Conservation (phyloP, 2,329 filamentous ascomycete species). For the Colletotrichum sp. region DNA sequence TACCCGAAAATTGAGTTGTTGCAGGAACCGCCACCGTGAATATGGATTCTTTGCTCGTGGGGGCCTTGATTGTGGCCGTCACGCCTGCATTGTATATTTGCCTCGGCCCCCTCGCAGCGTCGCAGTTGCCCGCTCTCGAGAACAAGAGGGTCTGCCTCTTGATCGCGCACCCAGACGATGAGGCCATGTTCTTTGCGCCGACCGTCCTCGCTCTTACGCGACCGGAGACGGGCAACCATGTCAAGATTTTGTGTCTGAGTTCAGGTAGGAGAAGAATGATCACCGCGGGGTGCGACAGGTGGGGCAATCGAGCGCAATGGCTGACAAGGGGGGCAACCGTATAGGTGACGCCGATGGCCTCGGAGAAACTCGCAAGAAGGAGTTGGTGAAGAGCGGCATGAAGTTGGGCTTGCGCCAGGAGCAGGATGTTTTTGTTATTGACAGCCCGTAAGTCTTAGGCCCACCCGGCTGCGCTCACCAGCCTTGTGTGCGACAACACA, state of each 20-base stretch:
- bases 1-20: background rate
- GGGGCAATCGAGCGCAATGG: background rate
- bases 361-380: constrained; percentile 80
- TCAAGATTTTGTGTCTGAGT: constrained; percentile 93
- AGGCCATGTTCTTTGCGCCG: constrained; percentile 99
- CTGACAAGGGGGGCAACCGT: background rate
- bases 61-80: constrained; percentile 35
- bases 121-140: constrained; percentile 68
- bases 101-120: constrained; percentile 48
- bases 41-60: constrained; percentile 26
- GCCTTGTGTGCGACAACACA: background rate
- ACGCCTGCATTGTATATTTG: constrained; percentile 59
- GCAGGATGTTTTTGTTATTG: constrained; percentile 85
- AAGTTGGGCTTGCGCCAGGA: constrained; percentile 75
- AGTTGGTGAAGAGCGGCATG: constrained; percentile 81
- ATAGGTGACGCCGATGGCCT: constrained; percentile 85
- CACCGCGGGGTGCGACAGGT: constrained; percentile 25
- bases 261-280: constrained; percentile 58
- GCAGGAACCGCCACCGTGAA: background rate
- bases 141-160: constrained; percentile 90
- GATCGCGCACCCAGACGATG: constrained; percentile 97
- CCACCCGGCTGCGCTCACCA: background rate
- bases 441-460: constrained; percentile 65
- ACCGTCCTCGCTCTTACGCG: constrained; percentile 83
- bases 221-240: constrained; percentile 82